Evolutionary conservation across 2,329 filamentous ascomycete genomes (phyloP), one percentile per base, ranked within the genome.

Genomic region (Ophiostoma ulmi): DNA sequence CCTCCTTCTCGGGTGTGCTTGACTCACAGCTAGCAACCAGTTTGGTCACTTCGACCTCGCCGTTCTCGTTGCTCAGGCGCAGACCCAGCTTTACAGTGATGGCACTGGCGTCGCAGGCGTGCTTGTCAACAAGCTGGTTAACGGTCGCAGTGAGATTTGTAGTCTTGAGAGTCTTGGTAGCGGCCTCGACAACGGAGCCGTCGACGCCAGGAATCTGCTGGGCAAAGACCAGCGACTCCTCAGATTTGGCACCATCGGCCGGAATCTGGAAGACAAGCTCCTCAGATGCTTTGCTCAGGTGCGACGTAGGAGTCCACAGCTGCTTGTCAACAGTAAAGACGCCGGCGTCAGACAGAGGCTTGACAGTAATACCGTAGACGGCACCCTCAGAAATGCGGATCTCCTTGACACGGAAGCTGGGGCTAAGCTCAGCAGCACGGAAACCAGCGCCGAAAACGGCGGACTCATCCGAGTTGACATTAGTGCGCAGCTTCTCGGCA

Each of bases 341-440:
- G 73, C 91, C 88, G 71, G 87, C 84, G 17, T 17, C 31, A 72
- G 83, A 83, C 52, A 83, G 87, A 87, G 92, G 97, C 79, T 90
- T 91, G 76, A 97, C 86, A 71, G 89, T 88, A 38, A 91, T 86
- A 1, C 89, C 83, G 78, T 95, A 97, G 63, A 85, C 85, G 61
- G 91, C 87, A 31, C 86, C 88, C 76, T 99, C 95, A n/a, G 84
- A 86, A 69, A 91, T 88, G 72, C 91, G 87, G 74, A 99, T 99
- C 78, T 98, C 95, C 85, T 98, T 99, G 78, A 99, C 95, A 73
- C 93, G 90, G 88, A 99, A 99, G 78, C 91, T 94, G 58, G 94
- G 93, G 81, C 93, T 97, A 72, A 99, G 85, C 75, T 92, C 89
- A 69, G 95, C 95, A 68, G 92, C 95, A 78, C 94, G 92, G 85